Evolutionary conservation across 768 basidiomycete genomes (phyloP).

Genomic region (Suillus occidentalis): DNA sequence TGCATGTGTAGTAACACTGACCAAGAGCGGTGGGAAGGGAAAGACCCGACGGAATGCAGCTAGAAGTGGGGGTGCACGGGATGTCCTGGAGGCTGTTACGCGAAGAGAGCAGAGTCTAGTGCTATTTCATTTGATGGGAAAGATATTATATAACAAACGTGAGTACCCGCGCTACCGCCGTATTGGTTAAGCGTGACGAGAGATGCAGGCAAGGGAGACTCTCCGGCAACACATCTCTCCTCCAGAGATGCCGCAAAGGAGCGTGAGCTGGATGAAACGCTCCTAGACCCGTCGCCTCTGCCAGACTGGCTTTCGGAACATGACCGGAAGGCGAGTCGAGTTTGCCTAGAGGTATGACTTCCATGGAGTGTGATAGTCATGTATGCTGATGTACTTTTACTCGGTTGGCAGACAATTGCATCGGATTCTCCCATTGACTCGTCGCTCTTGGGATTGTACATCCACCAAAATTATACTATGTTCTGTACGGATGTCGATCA

Average conservation of each 20-base stretch:
- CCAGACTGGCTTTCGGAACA: conserved; percentile 62
- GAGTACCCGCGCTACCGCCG: conserved; percentile 19
- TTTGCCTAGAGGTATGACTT: conserved; percentile 68
- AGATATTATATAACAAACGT: conserved; percentile 96
- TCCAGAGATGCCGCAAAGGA: conserved; percentile 66
- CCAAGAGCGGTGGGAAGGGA: conserved; percentile 32
- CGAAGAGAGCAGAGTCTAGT: conserved; percentile 82
- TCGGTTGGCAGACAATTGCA: conserved; percentile 55
- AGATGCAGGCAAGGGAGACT: conserved; percentile 71
- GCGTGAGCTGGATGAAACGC: conserved; percentile 50
- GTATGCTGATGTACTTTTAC: not conserved
- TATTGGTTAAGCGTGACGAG: conserved; percentile 8
- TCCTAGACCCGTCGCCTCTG: conserved; percentile 56
- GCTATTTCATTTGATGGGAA: conserved; percentile 91
- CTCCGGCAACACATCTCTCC: conserved; percentile 51
- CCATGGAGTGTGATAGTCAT: not conserved
- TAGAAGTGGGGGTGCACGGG: conserved; percentile 20
- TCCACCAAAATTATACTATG: conserved; percentile 91
- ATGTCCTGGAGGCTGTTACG: conserved; percentile 71
- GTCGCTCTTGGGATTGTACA: conserved; percentile 82
- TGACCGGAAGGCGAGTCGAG: conserved; percentile 65
- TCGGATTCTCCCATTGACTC: conserved; percentile 90
- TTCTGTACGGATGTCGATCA: conserved; percentile 82
- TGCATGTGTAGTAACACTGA: conserved; percentile 51
- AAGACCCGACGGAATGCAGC: conserved; percentile 31